Base-by-base conservation (phyloP, 805 yeast genomes). In the Starmerella gropengiesseri region DNA sequence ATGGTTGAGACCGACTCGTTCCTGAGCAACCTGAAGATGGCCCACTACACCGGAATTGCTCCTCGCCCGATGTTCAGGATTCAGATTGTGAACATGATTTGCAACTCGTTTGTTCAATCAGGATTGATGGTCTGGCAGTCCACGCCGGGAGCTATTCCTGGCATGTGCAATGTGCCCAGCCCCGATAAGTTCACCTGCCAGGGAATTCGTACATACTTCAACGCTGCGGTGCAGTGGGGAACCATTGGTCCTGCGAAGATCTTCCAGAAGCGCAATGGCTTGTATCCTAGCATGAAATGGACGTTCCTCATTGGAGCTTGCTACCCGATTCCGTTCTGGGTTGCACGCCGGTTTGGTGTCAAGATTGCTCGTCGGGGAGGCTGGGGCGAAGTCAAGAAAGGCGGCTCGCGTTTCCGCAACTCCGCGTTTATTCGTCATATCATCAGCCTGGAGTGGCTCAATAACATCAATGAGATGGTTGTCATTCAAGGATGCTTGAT, bases 1-100 rank as follows among this genome's bases (percentile, higher is more conserved):
- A 78, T 74, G 54, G 70, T 71, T 30, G 81, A 77, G 60, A 80
- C 81, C 13, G 74, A 76, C 47, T 69, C 65, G 55, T 76, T 71
- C 57, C 69, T 75, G 37, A 70, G 70, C 56, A 74, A 73, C 53
- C 62, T 60, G 47, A 73, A 73, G 52, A 59, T 66, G 60, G 77
- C 71, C 0, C 81, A 75, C 57, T 76, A 76, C 55, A 59, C 71
- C 21, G 74, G 73, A 47, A 60, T 76, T 17, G 75, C 80, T 1
- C 81, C 81, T 11, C 63, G 72, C 52, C 71, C 81, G 0, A 58
- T 74, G 25, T 76, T 75, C 62, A 64, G 74, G 50, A 69, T 63
- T 30, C 74, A 60, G 50, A 51, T 65, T 42, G 50, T 59, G 30
- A 64, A 57, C 8, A 51, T 56, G n/a, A 34, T 54, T 16, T 42